Evolutionary conservation across 176 grass and related monocot species (phyloP).

Genomic region (Aechmea fasciata): DNA sequence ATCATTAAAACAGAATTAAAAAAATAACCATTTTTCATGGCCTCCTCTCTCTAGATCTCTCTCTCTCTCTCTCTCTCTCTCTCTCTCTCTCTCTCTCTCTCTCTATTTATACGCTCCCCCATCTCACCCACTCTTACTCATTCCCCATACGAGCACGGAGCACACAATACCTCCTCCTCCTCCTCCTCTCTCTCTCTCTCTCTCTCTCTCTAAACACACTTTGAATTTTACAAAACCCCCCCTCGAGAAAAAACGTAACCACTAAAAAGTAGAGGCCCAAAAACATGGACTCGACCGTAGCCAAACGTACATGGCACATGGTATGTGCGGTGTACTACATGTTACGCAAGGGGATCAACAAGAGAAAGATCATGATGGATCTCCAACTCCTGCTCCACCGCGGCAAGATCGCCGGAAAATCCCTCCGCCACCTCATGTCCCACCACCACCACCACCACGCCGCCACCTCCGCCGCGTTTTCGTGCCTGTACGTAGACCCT

Average conservation of each 20-base stretch:
- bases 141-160: background rate
- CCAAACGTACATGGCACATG: slow-evolving; percentile 41
- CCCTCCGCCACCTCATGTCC: slow-evolving; percentile 36
- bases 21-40: background rate
- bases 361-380: slow-evolving; percentile 71
- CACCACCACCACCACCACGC: slow-evolving; percentile 8
- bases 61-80: slow-evolving; percentile 14
- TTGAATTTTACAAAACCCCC: background rate
- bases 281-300: slow-evolving; percentile 43
- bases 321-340: slow-evolving; percentile 68
- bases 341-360: slow-evolving; percentile 60
- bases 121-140: slow-evolving; percentile 13
- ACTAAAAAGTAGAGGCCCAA: background rate
- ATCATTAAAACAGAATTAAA: background rate
- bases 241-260: background rate
- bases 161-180: background rate
- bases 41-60: background rate
- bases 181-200: background rate
- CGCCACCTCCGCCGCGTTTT: background rate
- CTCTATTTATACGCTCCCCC: slow-evolving; percentile 26
- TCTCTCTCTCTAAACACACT: background rate
- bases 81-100: slow-evolving; percentile 14
- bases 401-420: slow-evolving; percentile 60
- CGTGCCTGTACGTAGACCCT: slow-evolving; percentile 13
- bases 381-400: slow-evolving; percentile 59